Evolutionary conservation across 1,284 basidiomycete genomes (phyloP), one percentile per base, ranked within the genome.

Genomic region (Rhodofomes roseus): DNA sequence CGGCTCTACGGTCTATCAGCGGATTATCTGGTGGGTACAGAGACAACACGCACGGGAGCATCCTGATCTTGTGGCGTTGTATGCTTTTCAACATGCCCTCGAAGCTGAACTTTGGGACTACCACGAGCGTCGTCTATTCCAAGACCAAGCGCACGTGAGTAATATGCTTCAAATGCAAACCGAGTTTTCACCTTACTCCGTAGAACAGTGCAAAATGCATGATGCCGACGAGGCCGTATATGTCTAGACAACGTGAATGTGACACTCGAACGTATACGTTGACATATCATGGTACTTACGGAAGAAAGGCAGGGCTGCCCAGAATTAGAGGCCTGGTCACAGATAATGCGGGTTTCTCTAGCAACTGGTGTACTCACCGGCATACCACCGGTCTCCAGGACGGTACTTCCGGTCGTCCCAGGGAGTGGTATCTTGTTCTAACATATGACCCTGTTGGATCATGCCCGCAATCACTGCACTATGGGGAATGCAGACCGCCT

Each of bases 401-500:
- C 87, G 88, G 29, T 80, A 76, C 59, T 83, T 34, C 78, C 73
- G 43, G 67, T 68, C 56, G 67, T 75, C 73, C 18, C 65, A 64
- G 4, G 70, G 62, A 31, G 14, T 22, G 9, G 27, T 23, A 58
- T 71, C 83, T 79, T 55, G 78, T 79, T 18, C 76, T 76, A 60
- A 78, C 76, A 66, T 83, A 82, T 25, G 74, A 5, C 79, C 80
- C 66, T 79, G 80, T 69, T 89, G 87, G 20, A 89, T 72, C 4
- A 89, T 71, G 68, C 90, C 91, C 37, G 86, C 81, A 53, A 90
- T 84, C 1, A 89, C 78, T 1, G 82, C 71, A 66, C 81, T 83
- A 69, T 92, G 90, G 0, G 90, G 76, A 63, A 92, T 89, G 22
- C 79, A 80, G 20, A 92, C 87, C 6, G 88, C 90, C 83, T 89